Base-by-base conservation (phyloP, 257 asterid species). In the Solanum ahanhuiri region DNA sequence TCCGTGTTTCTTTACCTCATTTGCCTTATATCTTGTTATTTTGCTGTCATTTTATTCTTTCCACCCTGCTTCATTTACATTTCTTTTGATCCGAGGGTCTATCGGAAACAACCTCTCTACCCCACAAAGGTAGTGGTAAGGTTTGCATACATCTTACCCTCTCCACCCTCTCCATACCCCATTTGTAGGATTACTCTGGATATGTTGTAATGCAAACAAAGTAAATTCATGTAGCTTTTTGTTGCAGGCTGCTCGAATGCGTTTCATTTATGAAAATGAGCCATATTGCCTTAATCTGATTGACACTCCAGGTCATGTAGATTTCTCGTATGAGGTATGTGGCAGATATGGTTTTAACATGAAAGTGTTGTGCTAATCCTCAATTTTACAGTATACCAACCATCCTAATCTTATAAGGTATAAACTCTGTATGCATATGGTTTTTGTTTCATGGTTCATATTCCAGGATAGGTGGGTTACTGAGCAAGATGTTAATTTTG, bases 251-350 rank as follows among this genome's bases (percentile, higher is more conserved):
- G 98, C 98, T 69, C 90, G 98, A 87, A 97, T 97, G 99, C 99
- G 99, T 85, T 95, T 86, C 90, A 57, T 92, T 85, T 87, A 90
- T 88, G 92, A 92, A 83, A 87, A 87, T 84, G 94, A 93, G 90
- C 93, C 98, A 81, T 94, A 94, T 89, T 95, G 98, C 92, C 93
- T 97, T 89, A 97, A 97, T 90, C 99, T 97, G 77, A 97, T 97
- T 77, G 99, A 97, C 84, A 97, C 99, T 83, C 99, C 99, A 9
- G 99, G 99, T 60, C 99, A 97, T 85, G 99, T 97, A 81, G 99
- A 97, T 91, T 97, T 97, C 94, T 97, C 99, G n/a, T 97, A 97
- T 88, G 99, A 97, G 98, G 98, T 95, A 93, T 86, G 88, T 87
- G 83, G 87, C 83, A 83, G 51, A 45, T 5, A 23, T 0, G 45